These are phyloP conservation scores for Boletales sp. DNA, from an alignment of 768 basidiomycete genomes.

Conservation along the genomic window DNA sequence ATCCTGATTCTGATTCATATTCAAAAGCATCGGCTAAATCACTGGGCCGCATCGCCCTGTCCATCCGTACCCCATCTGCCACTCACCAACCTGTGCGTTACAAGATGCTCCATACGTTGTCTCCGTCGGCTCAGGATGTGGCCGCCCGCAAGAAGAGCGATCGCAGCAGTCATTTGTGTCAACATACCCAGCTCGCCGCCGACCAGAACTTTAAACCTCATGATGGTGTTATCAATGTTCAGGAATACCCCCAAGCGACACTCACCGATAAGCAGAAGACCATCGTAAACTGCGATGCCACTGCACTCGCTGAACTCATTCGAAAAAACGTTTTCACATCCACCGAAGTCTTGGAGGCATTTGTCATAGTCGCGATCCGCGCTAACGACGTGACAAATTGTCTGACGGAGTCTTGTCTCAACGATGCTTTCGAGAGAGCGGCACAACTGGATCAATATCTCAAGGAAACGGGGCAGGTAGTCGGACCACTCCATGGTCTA, in stretches of 20 bases:
- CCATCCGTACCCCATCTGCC: not conserved
- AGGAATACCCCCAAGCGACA: constrained; percentile 23
- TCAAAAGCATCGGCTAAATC: constrained; percentile 3
- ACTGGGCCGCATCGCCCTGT: not conserved
- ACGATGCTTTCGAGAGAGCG: constrained; percentile 47
- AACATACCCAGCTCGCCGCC: not conserved
- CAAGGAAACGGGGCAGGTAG: constrained; percentile 40
- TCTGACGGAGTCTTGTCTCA: constrained; percentile 56
- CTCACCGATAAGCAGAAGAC: constrained; percentile 25
- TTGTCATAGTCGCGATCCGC: constrained; percentile 24
- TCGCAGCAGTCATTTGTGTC: constrained; percentile 17
- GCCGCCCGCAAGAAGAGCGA: constrained; percentile 23
- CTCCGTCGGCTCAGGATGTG: constrained; percentile 5
- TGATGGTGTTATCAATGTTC: constrained; percentile 15
- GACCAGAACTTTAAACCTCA: constrained; percentile 1
- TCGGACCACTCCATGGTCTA: constrained; percentile 45
- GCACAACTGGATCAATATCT: constrained; percentile 47
- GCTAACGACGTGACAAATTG: constrained; percentile 44
- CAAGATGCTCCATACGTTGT: constrained; percentile 7
- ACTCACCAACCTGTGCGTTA: constrained; percentile 1
- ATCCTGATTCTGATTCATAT: not conserved
- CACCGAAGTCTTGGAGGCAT: constrained; percentile 24
- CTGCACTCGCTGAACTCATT: constrained; percentile 20
- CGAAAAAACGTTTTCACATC: constrained; percentile 21
- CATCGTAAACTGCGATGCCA: constrained; percentile 31